These are phyloP conservation scores for Gossypium sturtianum DNA, from an alignment of 345 rosid genomes.

Conservation along the genomic window DNA sequence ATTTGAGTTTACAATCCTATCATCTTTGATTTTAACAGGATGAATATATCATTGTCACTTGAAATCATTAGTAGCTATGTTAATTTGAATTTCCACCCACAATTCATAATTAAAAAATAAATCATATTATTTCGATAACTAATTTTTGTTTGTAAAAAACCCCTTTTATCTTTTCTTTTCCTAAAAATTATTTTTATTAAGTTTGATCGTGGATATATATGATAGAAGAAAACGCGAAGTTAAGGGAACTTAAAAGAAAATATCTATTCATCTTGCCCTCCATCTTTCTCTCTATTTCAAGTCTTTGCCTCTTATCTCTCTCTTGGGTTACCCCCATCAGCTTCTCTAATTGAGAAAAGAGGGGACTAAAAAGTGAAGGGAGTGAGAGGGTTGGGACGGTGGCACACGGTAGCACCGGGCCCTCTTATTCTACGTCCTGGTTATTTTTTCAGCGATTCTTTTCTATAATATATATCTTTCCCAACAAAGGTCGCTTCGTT, in stretches of 20 bases:
- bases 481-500: conserved; percentile 35
- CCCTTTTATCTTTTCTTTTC: too few relatives aligned
- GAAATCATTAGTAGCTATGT: too few relatives aligned
- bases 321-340: conserved; percentile 11
- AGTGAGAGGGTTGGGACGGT: conserved; percentile 28
- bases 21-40: too few relatives aligned
- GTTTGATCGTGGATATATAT: conserved; percentile 23
- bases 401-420: conserved; percentile 47
- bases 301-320: conserved; percentile 17
- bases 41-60: too few relatives aligned
- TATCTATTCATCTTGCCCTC: neutral
- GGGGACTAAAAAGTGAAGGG: conserved; percentile 16
- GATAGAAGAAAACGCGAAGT: conserved; percentile 48
- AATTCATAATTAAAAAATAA: too few relatives aligned
- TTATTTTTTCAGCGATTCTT: conserved; percentile 28
- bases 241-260: neutral
- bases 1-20: too few relatives aligned
- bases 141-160: too few relatives aligned
- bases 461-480: conserved; percentile 16
- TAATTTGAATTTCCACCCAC: too few relatives aligned
- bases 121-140: too few relatives aligned
- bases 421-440: conserved; percentile 35
- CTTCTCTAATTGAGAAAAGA: conserved; percentile 12
- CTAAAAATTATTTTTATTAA: neutral
- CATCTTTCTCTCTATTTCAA: conserved; percentile 8